Conservation (phyloP, 2,329 filamentous ascomycete species). For the Phaeosphaeriaceae sp. region DNA sequence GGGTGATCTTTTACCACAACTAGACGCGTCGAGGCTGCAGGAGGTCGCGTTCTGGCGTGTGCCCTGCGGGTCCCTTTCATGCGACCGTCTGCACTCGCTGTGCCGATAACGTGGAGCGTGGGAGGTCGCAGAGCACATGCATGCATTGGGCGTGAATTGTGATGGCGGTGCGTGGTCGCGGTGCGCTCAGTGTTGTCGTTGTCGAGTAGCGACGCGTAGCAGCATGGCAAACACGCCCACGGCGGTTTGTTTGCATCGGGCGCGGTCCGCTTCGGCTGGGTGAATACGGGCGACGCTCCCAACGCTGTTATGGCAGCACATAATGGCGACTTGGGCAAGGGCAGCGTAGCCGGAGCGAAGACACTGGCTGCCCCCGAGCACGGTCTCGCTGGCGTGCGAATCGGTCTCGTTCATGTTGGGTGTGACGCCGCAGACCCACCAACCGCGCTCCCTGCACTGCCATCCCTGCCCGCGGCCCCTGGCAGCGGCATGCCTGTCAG, state of each 20-base stretch:
- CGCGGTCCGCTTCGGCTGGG: constrained; percentile 9
- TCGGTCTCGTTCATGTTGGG: constrained; percentile 18
- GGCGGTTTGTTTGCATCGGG: background rate
- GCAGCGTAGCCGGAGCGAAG: constrained; percentile 21
- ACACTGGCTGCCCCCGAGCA: constrained; percentile 22
- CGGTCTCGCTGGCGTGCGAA: constrained; percentile 28
- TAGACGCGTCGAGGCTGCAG: constrained; percentile 18
- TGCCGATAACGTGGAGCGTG: constrained; percentile 16
- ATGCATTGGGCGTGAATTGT: background rate
- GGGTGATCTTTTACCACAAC: constrained; percentile 22
- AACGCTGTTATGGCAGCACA: constrained; percentile 6
- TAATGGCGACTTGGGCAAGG: constrained; percentile 8
- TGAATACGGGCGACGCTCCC: constrained; percentile 11
- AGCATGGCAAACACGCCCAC: background rate
- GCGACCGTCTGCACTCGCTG: constrained; percentile 24
- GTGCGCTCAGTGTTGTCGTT: background rate
- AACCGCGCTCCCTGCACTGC: constrained; percentile 30
- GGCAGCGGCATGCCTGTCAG: constrained; percentile 14
- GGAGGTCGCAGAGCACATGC: constrained; percentile 10
- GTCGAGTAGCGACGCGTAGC: background rate
- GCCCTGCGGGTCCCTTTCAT: constrained; percentile 28
- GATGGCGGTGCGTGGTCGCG: constrained; percentile 1
- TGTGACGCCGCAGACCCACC: constrained; percentile 26
- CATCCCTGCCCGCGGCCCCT: constrained; percentile 27
- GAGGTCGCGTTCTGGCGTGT: constrained; percentile 24